Conservation (phyloP, 225 moss, liverwort and hornwort genomes). For the Straminergon stramineum region DNA sequence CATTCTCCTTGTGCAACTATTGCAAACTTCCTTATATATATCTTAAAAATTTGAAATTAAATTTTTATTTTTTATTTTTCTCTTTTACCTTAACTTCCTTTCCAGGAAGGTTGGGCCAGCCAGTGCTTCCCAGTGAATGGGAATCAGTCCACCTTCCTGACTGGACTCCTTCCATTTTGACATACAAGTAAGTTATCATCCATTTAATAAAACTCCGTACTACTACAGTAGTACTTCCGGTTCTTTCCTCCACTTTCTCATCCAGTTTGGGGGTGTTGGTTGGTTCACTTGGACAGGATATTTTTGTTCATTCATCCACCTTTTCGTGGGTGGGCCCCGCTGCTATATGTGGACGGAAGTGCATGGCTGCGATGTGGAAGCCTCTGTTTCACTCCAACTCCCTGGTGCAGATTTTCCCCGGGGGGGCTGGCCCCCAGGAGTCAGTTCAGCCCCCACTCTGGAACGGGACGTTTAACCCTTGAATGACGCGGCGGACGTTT, state of each 20-base stretch:
- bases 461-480: too few relatives aligned
- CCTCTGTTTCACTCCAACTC: not conserved
- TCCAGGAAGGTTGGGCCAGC: not conserved
- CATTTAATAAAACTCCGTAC: too few relatives aligned
- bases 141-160: not conserved
- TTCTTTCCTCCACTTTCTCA: not conserved
- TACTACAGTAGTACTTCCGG: too few relatives aligned
- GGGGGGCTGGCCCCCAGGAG: not conserved
- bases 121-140: not conserved
- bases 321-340: too few relatives aligned
- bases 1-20: not conserved
- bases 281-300: not conserved
- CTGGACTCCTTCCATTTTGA: not conserved
- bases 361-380: not conserved
- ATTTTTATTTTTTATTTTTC: too few relatives aligned
- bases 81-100: not conserved
- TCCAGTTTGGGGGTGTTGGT: not conserved
- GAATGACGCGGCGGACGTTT: too few relatives aligned
- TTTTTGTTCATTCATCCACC: not conserved
- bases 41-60: too few relatives aligned
- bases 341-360: not conserved
- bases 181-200: not conserved
- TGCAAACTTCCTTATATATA: not conserved
- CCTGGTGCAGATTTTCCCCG: not conserved
- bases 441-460: not conserved